Conservation (phyloP, 2,329 filamentous ascomycete species). For the Shiraia sp. region DNA sequence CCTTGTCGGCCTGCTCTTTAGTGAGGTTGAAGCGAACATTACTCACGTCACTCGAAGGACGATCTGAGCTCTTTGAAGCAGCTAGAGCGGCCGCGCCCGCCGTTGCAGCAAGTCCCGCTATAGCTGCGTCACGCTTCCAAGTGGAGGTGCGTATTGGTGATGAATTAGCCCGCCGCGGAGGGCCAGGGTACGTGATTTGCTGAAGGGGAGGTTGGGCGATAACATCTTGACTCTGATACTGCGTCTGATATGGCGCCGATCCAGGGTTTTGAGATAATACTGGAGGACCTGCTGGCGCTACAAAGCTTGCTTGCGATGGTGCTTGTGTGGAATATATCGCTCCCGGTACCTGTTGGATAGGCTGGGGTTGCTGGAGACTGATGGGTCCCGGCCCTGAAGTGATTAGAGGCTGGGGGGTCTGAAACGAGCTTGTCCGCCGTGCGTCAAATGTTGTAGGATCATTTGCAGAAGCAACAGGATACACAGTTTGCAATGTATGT, state of each 20-base stretch:
- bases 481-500: slow-evolving; percentile 64
- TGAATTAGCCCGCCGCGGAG: slow-evolving; percentile 50
- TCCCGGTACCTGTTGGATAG: slow-evolving; percentile 71
- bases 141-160: slow-evolving; percentile 49
- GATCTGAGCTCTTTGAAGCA: slow-evolving; percentile 27
- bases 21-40: slow-evolving; percentile 63
- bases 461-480: slow-evolving; percentile 67
- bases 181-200: slow-evolving; percentile 21
- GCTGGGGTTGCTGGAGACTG: slow-evolving; percentile 83
- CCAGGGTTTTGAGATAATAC: slow-evolving; percentile 41
- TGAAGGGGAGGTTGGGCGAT: slow-evolving; percentile 26
- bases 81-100: slow-evolving; percentile 49
- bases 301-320: slow-evolving; percentile 45
- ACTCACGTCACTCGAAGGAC: slow-evolving; percentile 38
- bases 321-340: slow-evolving; percentile 63
- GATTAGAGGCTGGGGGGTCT: slow-evolving; percentile 42
- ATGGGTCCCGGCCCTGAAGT: slow-evolving; percentile 54
- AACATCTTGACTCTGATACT: slow-evolving; percentile 25
- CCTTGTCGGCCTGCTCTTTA: slow-evolving; percentile 58
- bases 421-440: slow-evolving; percentile 54
- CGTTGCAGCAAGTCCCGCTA: slow-evolving; percentile 49
- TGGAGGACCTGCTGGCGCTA: slow-evolving; percentile 46
- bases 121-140: slow-evolving; percentile 47
- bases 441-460: slow-evolving; percentile 68
- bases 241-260: slow-evolving; percentile 23